These are phyloP conservation scores for Panus rudis DNA, from an alignment of 768 basidiomycete genomes.

Conservation along the genomic window DNA sequence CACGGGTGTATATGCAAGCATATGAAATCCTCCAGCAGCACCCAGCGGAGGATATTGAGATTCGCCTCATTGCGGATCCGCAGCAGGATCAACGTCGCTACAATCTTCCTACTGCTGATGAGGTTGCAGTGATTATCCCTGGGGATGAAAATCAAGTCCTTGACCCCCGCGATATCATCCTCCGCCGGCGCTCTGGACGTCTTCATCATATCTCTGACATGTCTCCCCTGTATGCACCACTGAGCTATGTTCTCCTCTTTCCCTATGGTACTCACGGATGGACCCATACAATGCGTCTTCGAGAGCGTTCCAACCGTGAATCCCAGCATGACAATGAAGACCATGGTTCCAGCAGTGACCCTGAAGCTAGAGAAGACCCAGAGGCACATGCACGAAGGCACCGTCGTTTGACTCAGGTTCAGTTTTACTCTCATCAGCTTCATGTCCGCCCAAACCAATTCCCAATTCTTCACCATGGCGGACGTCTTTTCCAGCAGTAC, in stretches of 20 bases:
- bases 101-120: conserved; percentile 36
- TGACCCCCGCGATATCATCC: background rate
- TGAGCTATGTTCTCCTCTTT: conserved; percentile 41
- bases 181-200: background rate
- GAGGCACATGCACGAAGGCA: background rate
- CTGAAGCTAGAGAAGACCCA: no score
- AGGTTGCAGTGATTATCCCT: conserved; percentile 26
- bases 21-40: background rate
- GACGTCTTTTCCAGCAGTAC: conserved; percentile 37
- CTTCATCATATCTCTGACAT: conserved; percentile 28
- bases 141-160: conserved; percentile 14
- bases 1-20: conserved; percentile 5
- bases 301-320: no score
- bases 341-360: background rate
- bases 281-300: conserved; percentile 20
- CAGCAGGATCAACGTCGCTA: conserved; percentile 29
- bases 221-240: conserved; percentile 28
- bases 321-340: background rate
- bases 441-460: background rate
- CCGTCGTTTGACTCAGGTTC: background rate
- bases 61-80: background rate
- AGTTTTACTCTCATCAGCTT: background rate
- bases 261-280: conserved; percentile 33
- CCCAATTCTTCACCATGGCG: conserved; percentile 15
- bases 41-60: background rate